Base-by-base conservation (phyloP, 2,329 filamentous ascomycete genomes). In the Colletotrichum tropicale region DNA sequence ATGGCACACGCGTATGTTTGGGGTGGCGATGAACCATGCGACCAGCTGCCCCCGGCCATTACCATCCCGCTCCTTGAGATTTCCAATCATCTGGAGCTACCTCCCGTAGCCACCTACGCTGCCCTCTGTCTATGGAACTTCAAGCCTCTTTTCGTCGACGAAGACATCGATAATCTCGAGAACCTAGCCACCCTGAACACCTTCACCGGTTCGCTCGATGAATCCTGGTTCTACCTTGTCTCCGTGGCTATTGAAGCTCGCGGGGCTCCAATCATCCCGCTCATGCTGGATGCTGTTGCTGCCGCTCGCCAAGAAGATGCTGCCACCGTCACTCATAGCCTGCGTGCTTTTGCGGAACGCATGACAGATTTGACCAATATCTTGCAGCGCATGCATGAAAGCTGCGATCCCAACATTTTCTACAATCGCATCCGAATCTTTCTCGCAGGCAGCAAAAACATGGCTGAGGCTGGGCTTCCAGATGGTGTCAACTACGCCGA, bases 141-240 rank as follows among this genome's bases (percentile, higher is more conserved):
- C 89, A 96, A 96, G 85, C 95, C 96, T 1, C 90, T 98, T 70
- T 98, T 98, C 82, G 87, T 92, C 75, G 92, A 95, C 77, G 96
- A 98, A 84, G 90, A 91, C 43, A 92, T 97, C 73, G 95, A 98
- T 81, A 92, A 92, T 78, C 89, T 98, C 61, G 93, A 97, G 81
- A 98, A 99, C 80, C 90, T 99, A 71, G 93, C 95, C 55, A 97
- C 95, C 3, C 89, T 98, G 76, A 92, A 93, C 81, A 98, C 97
- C 18, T 98, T 98, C 82, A 98, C 97, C 18, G 97, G 97, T 66
- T 96, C 96, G 9, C 88, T 98, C 71, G 97, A 99, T 82, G 97
- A 99, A 86, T 98, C 97, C 77, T 99, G 97, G 97, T 99, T 99
- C 83, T 99, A 98, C 83, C 89, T 99, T 15, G 92, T 98, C 68